Base-by-base conservation (phyloP, 495 filamentous ascomycete genomes). In the Talaromyces wortmannii region DNA sequence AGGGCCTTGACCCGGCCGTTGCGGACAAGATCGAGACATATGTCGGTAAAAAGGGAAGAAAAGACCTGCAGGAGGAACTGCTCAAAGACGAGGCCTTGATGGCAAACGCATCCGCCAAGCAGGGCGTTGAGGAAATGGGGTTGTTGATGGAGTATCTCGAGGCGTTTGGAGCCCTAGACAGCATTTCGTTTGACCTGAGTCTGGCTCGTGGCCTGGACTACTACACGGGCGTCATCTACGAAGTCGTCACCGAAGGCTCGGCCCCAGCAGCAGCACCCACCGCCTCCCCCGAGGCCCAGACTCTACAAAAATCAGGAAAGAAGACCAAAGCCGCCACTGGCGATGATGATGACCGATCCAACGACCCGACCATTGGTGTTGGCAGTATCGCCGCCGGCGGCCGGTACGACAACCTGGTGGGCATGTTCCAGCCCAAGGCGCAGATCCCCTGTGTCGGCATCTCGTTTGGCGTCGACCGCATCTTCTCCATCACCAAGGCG, bases 151-250 rank as follows among this genome's bases (percentile, higher is more conserved):
- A 79, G 42, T 96, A 96, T 69, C 78, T 96, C 3, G 83, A 91
- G 44, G 83, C 84, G 3, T 91, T 90, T 64, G 75, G 78, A 23
- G 83, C 87, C 16, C 71, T 85, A 32, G 83, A 89, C 51, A 81
- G 76, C 47, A 78, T 95, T 49, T 88, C 87, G 13, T 88, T 95
- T 68, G 90, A 95, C 63, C 79, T 95, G 59, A 86, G 82, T 18
- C 79, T 96, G 43, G 91, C 91, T 15, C 84, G 91, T 58, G 90
- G 88, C 31, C 78, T 97, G 32, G 92, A 96, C 67, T 97, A 97
- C 71, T 96, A 97, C 71, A 96, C 92, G 3, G 90, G 91, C 45
- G 77, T 96, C 49, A 97, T 97, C 67, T 97, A 88, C 74, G 92
- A 97, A 67, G 85, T 96, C 31, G 77, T 92, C 56, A 92, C 90